phyloP scores from a whole-genome alignment of 192 early-diverging fungal species.

The Coemansia sp. region DNA sequence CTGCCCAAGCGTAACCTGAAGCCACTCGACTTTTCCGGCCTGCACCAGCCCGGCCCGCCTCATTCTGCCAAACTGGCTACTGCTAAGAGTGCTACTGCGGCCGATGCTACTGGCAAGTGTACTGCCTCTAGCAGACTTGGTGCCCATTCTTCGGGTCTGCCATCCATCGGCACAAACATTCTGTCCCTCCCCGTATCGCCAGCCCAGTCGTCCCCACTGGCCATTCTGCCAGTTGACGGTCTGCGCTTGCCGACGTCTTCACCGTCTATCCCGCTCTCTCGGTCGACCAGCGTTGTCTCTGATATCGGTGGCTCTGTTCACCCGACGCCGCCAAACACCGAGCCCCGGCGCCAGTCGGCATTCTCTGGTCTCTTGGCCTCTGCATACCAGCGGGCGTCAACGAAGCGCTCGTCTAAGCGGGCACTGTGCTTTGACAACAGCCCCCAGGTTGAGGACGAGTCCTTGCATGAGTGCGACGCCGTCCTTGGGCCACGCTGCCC shows the following conservation, averaged over 20 bases:
- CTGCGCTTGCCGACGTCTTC: conserved; percentile 10
- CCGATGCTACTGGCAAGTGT: background rate
- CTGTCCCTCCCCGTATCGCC: conserved; percentile 46
- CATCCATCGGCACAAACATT: conserved; percentile 11
- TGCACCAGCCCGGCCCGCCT: conserved; percentile 25
- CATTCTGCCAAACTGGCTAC: conserved; percentile 11
- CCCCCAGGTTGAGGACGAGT: background rate
- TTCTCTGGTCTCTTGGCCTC: conserved; percentile 46
- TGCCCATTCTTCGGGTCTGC: conserved; percentile 22
- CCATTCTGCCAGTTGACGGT: conserved; percentile 7
- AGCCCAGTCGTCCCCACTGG: conserved; percentile 27
- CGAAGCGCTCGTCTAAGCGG: conserved; percentile 35
- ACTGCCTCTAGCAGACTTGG: conserved; percentile 29
- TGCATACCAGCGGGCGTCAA: conserved; percentile 42
- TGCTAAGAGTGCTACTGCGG: conserved; percentile 29
- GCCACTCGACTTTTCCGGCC: conserved; percentile 50
- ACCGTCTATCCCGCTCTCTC: conserved; percentile 3
- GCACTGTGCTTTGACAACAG: conserved; percentile 32
- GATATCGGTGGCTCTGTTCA: conserved; percentile 4
- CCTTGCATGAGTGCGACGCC: conserved; percentile 31
- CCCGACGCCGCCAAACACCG: conserved; percentile 41
- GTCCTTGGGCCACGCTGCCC: conserved; percentile 49
- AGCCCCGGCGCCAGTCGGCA: conserved; percentile 28
- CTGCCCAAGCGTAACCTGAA: conserved; percentile 54
- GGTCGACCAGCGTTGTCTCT: background rate